Evolutionary conservation across 257 asterid species (phyloP), one percentile per base, ranked within the genome.

Genomic region (Nicotiana benthamiana): DNA sequence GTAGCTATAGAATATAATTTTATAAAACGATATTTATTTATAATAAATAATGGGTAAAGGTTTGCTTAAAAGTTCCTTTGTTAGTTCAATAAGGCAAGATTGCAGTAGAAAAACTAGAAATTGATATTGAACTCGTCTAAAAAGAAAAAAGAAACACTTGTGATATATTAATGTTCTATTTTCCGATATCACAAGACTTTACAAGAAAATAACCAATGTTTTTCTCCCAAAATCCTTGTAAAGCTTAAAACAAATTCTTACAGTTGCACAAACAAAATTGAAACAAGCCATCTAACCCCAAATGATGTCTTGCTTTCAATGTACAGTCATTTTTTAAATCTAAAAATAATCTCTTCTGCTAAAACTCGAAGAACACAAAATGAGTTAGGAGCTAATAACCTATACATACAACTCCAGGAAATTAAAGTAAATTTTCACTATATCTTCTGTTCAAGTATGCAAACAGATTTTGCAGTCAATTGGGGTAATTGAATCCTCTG

Each of bases 351-450:
- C 87, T 89, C 97, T 92, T 93, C 97, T 88, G 84, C 89, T 91
- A 93, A 92, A 93, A 93, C 68, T 87, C 92, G 93, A 92, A 91
- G 97, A 89, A 90, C 86, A 86, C 62, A 74, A 74, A 74, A 85
- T 87, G 82, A 81, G 95, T 88, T 86, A 88, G 85, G 89, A 87
- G 77, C 86, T 84, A 76, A 88, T 40, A 85, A 84, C 90, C 95
- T 93, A 92, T 92, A 92, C 92, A 92, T 92, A 92, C 92, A 90
- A 77, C 85, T 86, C 88, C 79, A 75, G 62, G 79, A 79, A 53
- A 36, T 70, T 48, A 81, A 83, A 46, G 77, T 70, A 70, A 53
- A 84, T 82, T 79, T 83, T 81, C 86, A 80, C 51, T 80, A 24
- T 81, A 79, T 74, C 66, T 64, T 67, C 77, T 63, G 84, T 66